phyloP scores from a whole-genome alignment of 768 basidiomycete genomes.

The Pholiota conissans region DNA sequence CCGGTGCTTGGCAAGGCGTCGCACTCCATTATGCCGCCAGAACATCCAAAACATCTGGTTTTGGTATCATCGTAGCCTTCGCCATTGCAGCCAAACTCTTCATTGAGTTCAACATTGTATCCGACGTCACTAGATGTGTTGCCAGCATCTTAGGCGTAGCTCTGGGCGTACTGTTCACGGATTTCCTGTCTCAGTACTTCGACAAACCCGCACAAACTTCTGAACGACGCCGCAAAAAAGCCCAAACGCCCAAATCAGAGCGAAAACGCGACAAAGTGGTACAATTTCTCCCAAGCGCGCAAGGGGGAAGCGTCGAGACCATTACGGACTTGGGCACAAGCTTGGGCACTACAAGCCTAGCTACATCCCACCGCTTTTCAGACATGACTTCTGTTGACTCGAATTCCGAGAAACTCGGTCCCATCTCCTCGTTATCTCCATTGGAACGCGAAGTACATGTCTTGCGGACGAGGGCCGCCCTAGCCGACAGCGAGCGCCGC shows the following conservation, averaged over 20 bases:
- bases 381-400: slow-evolving; percentile 73
- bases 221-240: slow-evolving; percentile 32
- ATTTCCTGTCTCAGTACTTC: slow-evolving; percentile 66
- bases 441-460: slow-evolving; percentile 74
- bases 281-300: slow-evolving; percentile 45
- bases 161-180: slow-evolving; percentile 70
- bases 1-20: slow-evolving; percentile 76
- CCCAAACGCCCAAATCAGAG: slow-evolving; percentile 20
- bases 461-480: slow-evolving; percentile 72
- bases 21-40: slow-evolving; percentile 68
- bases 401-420: slow-evolving; percentile 63
- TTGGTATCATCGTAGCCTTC: slow-evolving; percentile 56
- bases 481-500: slow-evolving; percentile 82
- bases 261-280: slow-evolving; percentile 39
- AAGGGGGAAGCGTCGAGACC: slow-evolving; percentile 34
- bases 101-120: slow-evolving; percentile 56
- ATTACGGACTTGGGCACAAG: slow-evolving; percentile 24
- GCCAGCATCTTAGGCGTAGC: slow-evolving; percentile 66
- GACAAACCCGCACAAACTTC: slow-evolving; percentile 44
- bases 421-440: slow-evolving; percentile 56
- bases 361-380: slow-evolving; percentile 35
- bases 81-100: slow-evolving; percentile 62
- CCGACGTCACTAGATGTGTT: slow-evolving; percentile 55
- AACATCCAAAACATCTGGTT: slow-evolving; percentile 47
- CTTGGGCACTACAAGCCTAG: slow-evolving; percentile 19